These are phyloP conservation scores for Lactarius sanguifluus DNA, from an alignment of 768 basidiomycete genomes.

Conservation along the genomic window DNA sequence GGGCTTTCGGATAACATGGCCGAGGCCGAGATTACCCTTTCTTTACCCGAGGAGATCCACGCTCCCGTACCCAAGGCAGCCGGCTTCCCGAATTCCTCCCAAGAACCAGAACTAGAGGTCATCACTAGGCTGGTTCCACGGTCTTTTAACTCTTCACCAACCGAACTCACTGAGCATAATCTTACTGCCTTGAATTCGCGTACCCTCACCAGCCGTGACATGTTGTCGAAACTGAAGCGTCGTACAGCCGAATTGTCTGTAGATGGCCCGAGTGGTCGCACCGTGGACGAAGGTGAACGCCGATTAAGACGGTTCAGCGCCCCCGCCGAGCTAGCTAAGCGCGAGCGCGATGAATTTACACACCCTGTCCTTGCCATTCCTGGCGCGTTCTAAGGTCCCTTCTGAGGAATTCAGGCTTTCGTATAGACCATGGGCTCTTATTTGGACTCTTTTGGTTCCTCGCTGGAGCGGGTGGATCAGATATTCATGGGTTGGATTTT, in stretches of 20 bases:
- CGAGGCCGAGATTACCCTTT: slow-evolving; percentile 20
- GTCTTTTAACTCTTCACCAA: slow-evolving; percentile 43
- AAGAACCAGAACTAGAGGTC: slow-evolving; percentile 46
- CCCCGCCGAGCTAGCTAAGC: slow-evolving; percentile 56
- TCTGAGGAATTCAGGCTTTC: neutral
- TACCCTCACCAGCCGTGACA: slow-evolving; percentile 56
- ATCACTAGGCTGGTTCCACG: slow-evolving; percentile 52
- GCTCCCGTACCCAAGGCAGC: slow-evolving; percentile 37
- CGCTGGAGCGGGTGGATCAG: neutral
- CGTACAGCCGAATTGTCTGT: slow-evolving; percentile 41
- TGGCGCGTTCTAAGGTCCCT: slow-evolving; percentile 53
- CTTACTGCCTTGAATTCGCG: slow-evolving; percentile 51
- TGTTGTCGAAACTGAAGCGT: slow-evolving; percentile 63
- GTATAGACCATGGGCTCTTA: neutral
- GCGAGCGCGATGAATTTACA: slow-evolving; percentile 54
- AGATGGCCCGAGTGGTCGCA: slow-evolving; percentile 29
- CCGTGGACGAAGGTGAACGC: slow-evolving; percentile 41
- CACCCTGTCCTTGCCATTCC: slow-evolving; percentile 58
- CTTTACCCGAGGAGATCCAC: slow-evolving; percentile 29
- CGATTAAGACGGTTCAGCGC: slow-evolving; percentile 53
- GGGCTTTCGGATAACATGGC: neutral
- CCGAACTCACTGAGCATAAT: slow-evolving; percentile 54
- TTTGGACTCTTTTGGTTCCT: neutral
- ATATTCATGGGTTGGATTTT: slow-evolving; percentile 7
- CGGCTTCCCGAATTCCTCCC: slow-evolving; percentile 35